Evolutionary conservation across 2,329 filamentous ascomycete species (phyloP).

Genomic region (Didymella arachidicola): DNA sequence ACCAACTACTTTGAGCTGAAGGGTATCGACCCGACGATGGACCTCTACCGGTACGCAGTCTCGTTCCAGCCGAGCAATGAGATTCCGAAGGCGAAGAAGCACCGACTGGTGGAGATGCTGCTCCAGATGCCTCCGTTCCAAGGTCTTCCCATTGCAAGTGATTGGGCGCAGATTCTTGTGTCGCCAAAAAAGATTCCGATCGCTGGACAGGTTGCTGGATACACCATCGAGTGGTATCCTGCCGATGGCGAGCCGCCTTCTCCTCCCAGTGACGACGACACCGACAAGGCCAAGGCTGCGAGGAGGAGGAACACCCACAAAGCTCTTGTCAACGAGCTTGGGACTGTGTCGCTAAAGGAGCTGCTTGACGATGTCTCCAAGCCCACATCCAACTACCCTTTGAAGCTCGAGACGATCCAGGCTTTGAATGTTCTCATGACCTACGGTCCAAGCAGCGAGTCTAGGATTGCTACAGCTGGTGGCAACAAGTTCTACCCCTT

Average conservation of each 20-base stretch:
- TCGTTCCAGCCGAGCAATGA: slow-evolving; percentile 46
- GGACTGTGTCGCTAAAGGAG: slow-evolving; percentile 43
- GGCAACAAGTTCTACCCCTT: slow-evolving; percentile 57
- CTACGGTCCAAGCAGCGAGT: slow-evolving; percentile 55
- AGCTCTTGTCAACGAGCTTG: slow-evolving; percentile 33
- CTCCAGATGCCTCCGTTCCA: slow-evolving; percentile 44
- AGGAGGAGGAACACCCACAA: slow-evolving; percentile 32
- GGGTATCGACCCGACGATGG: slow-evolving; percentile 27
- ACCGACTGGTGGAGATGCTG: slow-evolving; percentile 59
- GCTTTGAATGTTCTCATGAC: slow-evolving; percentile 66
- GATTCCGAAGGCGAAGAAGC: slow-evolving; percentile 54
- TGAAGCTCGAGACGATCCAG: slow-evolving; percentile 62
- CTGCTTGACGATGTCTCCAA: slow-evolving; percentile 56
- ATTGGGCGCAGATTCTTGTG: slow-evolving; percentile 48
- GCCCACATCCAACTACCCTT: slow-evolving; percentile 51
- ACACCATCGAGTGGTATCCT: slow-evolving; percentile 35
- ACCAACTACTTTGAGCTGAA: slow-evolving; percentile 55
- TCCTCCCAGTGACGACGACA: slow-evolving; percentile 23
- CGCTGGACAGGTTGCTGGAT: slow-evolving; percentile 3
- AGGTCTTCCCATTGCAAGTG: slow-evolving; percentile 46
- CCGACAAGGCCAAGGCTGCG: slow-evolving; percentile 22
- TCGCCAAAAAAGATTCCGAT: slow-evolving; percentile 38
- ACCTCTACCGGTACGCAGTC: slow-evolving; percentile 41
- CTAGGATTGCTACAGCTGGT: slow-evolving; percentile 56
- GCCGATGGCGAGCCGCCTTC: slow-evolving; percentile 36